Evolutionary conservation across 2,329 filamentous ascomycete species (phyloP).

Genomic region (Cylindrodendrum hubeiense): DNA sequence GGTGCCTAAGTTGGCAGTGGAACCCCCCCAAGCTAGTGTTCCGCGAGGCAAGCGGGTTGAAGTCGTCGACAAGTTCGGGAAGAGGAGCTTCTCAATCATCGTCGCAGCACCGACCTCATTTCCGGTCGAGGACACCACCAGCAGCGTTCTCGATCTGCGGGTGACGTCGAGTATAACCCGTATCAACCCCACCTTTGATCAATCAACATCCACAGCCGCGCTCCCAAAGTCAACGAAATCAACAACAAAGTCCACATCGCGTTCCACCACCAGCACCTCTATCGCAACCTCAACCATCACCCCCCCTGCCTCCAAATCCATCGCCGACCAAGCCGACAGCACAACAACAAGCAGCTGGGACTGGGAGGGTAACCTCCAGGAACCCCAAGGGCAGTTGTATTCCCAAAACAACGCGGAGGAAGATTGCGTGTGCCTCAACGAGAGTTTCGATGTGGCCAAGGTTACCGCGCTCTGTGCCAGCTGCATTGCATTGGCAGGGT

Average conservation of each 20-base stretch:
- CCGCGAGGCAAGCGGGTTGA: not conserved
- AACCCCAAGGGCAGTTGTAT: slow-evolving; percentile 33
- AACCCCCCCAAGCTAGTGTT: slow-evolving; percentile 22
- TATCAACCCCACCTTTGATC: slow-evolving; percentile 19
- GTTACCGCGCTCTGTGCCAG: slow-evolving; percentile 55
- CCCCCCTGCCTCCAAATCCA: not conserved
- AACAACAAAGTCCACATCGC: not conserved
- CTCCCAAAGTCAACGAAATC: slow-evolving; percentile 12
- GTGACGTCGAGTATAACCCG: slow-evolving; percentile 25
- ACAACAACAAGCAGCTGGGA: slow-evolving; percentile 15
- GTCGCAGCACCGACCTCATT: slow-evolving; percentile 49
- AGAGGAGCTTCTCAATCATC: slow-evolving; percentile 47
- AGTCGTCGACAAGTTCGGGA: slow-evolving; percentile 21
- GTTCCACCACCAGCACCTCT: slow-evolving; percentile 3
- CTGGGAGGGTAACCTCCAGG: slow-evolving; percentile 20
- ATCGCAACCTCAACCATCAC: slow-evolving; percentile 19
- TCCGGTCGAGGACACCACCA: slow-evolving; percentile 32
- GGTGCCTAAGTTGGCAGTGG: slow-evolving; percentile 39
- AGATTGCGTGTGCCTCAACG: slow-evolving; percentile 53
- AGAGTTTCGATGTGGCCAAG: slow-evolving; percentile 54
- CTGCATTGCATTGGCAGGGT: slow-evolving; percentile 50
- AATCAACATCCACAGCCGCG: slow-evolving; percentile 4
- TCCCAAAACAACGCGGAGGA: slow-evolving; percentile 45
- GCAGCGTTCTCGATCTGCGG: slow-evolving; percentile 16
- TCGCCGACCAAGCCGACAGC: not conserved